Conservation (phyloP, 2,329 filamentous ascomycete genomes). For the Pestalotiopsis fici region DNA sequence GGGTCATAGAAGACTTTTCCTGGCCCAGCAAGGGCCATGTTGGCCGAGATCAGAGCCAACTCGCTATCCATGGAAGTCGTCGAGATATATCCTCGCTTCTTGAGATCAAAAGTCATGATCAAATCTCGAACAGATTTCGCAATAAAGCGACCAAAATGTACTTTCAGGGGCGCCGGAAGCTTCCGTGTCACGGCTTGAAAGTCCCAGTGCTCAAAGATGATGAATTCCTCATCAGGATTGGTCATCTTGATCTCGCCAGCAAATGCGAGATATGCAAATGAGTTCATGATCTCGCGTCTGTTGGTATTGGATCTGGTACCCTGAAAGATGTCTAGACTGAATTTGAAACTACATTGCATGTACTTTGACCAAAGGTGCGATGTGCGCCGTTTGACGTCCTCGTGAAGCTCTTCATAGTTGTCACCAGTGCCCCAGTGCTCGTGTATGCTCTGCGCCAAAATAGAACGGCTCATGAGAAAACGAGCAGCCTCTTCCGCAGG, state of each 20-base stretch:
- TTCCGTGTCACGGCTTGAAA: slow-evolving; percentile 50
- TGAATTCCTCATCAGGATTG: slow-evolving; percentile 72
- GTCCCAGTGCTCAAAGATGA: slow-evolving; percentile 80
- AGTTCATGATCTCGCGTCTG: slow-evolving; percentile 77
- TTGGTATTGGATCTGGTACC: slow-evolving; percentile 65
- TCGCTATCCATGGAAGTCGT: slow-evolving; percentile 98
- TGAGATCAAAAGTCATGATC: slow-evolving; percentile 78
- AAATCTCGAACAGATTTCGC: slow-evolving; percentile 67
- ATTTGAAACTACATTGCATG: slow-evolving; percentile 71
- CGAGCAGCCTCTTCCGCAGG: slow-evolving; percentile 65
- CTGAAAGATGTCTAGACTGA: slow-evolving; percentile 81
- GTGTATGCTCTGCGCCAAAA: slow-evolving; percentile 81
- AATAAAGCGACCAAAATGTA: slow-evolving; percentile 75
- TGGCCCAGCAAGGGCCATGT: slow-evolving; percentile 79
- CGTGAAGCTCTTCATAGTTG: slow-evolving; percentile 69
- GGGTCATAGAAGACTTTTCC: slow-evolving; percentile 92
- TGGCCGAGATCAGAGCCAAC: slow-evolving; percentile 86
- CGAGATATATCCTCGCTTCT: slow-evolving; percentile 90
- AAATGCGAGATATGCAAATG: slow-evolving; percentile 78
- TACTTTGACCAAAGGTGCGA: slow-evolving; percentile 68
- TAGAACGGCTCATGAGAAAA: slow-evolving; percentile 71
- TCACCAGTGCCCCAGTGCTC: slow-evolving; percentile 82
- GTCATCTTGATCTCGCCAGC: slow-evolving; percentile 77
- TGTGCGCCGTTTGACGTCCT: slow-evolving; percentile 60
- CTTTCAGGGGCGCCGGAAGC: slow-evolving; percentile 54